Evolutionary conservation across 73 alveolate species (phyloP), one percentile per base, ranked within the genome.

Genomic region (Paramecium sexaurelia): DNA sequence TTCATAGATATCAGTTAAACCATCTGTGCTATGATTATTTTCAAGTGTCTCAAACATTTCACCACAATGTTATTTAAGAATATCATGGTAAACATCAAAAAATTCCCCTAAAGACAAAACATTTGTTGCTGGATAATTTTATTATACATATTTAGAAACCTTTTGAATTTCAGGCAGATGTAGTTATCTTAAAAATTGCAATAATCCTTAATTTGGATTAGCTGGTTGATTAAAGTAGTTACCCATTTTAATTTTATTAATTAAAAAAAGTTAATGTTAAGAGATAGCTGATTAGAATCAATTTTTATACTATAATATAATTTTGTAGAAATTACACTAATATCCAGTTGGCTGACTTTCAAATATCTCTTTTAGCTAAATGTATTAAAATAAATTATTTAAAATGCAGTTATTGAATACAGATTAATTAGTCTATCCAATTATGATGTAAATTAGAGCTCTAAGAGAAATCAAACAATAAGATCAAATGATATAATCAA

Each of bases 211-310:
- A 37, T 71, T 71, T 8, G 57, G 56, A 71, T 71, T 71, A 1
- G 56, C 32, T 71, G 26, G 19, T 17, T 71, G 57, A 37, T 71
- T 71, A 19, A 71, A 35, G 43, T 71, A 71, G 10, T 71, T 71
- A 20, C 86, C 86, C 86, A 71, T 71, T 71, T 56, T 26, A 61
- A n/a, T n/a, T 61, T 61, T 61, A 61, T 61, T 61, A 22, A 29
- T 27, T 61, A 32, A 61, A 10, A n/a, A 11, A 24, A 13, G 83
- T 61, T 27, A 1, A 57, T 10, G 35, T 22, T 19, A 32, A 0
- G 43, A 1, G 67, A 51, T 17, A 2, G 6, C 33, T 8, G 3
- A 51, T 15, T 15, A 17, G 1, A 17, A 3, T 51, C 32, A 51
- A 51, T 51, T 17, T 17, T 51, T 3, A 15, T 11, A 47, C 5